Conservation (phyloP, 257 asterid genomes). For the Solanum pinnatisectum region DNA sequence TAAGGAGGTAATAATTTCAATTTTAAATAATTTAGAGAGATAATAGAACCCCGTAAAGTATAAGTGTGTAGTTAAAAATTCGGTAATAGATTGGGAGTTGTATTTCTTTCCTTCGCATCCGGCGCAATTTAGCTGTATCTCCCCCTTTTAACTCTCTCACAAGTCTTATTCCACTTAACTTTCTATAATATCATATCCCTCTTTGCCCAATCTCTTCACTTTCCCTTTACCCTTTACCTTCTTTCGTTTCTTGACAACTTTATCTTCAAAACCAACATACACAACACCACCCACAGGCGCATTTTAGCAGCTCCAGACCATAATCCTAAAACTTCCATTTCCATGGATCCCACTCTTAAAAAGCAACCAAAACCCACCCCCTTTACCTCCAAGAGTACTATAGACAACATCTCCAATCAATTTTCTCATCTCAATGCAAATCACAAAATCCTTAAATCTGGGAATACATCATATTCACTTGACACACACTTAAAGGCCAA, state of each 20-base stretch:
- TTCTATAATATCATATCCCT: not conserved
- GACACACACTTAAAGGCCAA: constrained; percentile 18
- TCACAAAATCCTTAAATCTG: not conserved
- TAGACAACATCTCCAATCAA: not conserved
- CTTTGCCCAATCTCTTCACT: not conserved
- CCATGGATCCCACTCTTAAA: constrained; percentile 3
- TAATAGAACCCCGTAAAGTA: no score
- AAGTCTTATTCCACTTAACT: constrained; percentile 16
- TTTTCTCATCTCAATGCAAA: not conserved
- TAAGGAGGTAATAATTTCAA: no score
- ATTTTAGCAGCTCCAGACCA: constrained; percentile 7
- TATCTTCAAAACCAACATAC: constrained; percentile 3
- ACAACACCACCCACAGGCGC: constrained; percentile 12
- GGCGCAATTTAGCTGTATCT: constrained; percentile 35
- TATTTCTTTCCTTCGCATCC: constrained; percentile 14
- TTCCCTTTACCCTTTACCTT: not conserved
- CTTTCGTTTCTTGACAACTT: not conserved
- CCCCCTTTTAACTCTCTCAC: not conserved
- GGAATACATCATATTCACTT: not conserved
- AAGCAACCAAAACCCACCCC: not conserved
- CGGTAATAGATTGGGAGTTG: no score
- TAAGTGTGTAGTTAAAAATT: no score
- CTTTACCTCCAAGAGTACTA: not conserved
- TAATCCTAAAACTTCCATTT: not conserved
- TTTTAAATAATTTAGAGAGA: no score